A percentile compares a stretch with the other conserved stretches of the same genome.
phyloP scores from a whole-genome alignment of 805 yeast species.

The Cyberlindnera bimundalis region DNA sequence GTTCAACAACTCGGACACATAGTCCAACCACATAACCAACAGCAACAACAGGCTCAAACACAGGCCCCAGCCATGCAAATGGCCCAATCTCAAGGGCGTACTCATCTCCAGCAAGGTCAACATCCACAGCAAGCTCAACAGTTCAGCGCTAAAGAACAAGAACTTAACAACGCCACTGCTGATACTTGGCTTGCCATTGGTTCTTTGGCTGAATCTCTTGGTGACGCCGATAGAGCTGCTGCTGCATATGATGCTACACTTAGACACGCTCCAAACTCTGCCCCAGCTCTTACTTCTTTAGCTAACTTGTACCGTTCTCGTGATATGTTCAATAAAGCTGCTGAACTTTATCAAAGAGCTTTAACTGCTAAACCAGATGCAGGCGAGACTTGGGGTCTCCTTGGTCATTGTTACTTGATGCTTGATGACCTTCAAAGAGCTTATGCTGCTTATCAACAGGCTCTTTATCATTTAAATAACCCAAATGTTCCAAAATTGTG shows the following conservation, averaged over 20 bases:
- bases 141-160: conserved; percentile 31
- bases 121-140: conserved; percentile 23
- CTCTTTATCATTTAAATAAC: conserved; percentile 83
- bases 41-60: conserved; percentile 5
- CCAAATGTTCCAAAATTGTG: conserved; percentile 95
- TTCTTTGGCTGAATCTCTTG: conserved; percentile 81
- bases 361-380: conserved; percentile 76
- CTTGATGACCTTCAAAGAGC: conserved; percentile 94
- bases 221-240: conserved; percentile 86
- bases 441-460: conserved; percentile 95
- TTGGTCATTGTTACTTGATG: conserved; percentile 97
- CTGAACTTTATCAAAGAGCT: conserved; percentile 89
- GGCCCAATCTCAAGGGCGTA: conserved; percentile 7
- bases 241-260: conserved; percentile 85
- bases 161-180: conserved; percentile 52
- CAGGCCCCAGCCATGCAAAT: conserved; percentile 5
- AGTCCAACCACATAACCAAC: neutral
- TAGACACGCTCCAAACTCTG: conserved; percentile 79
- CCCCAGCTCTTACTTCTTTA: conserved; percentile 78
- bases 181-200: conserved; percentile 91
- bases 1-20: conserved; percentile 4
- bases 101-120: conserved; percentile 3
- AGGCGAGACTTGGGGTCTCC: conserved; percentile 95
- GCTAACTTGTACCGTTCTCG: conserved; percentile 87
- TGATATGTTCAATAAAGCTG: conserved; percentile 91